Evolutionary conservation across 2,329 filamentous ascomycete species (phyloP).

Genomic region (Cladophialophora carrionii): DNA sequence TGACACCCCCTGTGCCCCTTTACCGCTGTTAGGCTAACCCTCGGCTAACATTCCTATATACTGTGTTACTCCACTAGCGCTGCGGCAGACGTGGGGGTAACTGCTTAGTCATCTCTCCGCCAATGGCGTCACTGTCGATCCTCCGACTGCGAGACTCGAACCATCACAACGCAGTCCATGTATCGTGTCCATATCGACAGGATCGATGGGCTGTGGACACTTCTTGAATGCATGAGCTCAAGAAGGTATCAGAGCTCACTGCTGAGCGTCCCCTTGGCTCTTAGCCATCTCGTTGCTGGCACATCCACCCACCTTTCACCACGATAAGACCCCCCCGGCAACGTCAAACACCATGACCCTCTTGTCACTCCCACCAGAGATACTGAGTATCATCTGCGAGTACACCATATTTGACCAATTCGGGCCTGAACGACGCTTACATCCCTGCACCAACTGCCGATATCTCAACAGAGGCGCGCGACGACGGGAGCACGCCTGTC

Average conservation of each 20-base stretch:
- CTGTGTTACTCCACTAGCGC: no score
- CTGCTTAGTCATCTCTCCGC: background rate
- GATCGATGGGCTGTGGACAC: no score
- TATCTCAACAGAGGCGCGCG: background rate
- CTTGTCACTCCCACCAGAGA: background rate
- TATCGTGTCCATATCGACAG: background rate
- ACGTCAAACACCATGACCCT: background rate
- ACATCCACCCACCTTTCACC: background rate
- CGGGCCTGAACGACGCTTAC: background rate
- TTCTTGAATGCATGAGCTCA: background rate
- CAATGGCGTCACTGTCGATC: background rate
- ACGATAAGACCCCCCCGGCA: no score
- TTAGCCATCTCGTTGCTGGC: background rate
- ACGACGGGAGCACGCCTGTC: background rate
- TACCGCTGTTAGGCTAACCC: no score
- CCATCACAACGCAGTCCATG: background rate
- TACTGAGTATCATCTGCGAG: conserved; percentile 4
- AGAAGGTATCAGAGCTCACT: background rate
- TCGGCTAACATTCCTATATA: no score
- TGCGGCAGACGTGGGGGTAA: background rate
- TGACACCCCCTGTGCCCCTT: no score
- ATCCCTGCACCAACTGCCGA: background rate
- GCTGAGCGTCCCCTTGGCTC: no score
- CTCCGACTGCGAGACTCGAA: background rate
- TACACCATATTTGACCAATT: background rate